Percentiles rank a stretch among this genome's conserved stretches.
These are phyloP conservation scores for Hypoxylon lienhwacheense DNA, from an alignment of 495 filamentous ascomycete species.

Conservation along the genomic window DNA sequence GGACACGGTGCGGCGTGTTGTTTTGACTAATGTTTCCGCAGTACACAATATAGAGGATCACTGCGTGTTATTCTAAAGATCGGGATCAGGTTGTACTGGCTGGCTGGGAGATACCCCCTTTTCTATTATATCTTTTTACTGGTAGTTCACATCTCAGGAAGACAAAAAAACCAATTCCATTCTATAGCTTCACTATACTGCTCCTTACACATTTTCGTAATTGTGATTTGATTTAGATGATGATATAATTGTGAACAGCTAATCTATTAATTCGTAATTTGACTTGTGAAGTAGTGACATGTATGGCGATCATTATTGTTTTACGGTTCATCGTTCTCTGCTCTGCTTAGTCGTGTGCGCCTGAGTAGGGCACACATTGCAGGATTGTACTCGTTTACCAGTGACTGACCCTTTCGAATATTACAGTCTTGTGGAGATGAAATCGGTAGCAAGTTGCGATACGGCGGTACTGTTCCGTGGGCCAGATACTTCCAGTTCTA, in stretches of 20 bases:
- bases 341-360: too few relatives aligned
- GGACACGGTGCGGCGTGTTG: slow-evolving; percentile 25
- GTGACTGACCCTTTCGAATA: too few relatives aligned
- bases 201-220: background rate
- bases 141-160: slow-evolving; percentile 29
- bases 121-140: slow-evolving; percentile 24
- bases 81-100: slow-evolving; percentile 37
- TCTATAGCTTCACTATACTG: background rate
- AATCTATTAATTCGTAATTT: background rate
- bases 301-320: too few relatives aligned
- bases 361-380: too few relatives aligned
- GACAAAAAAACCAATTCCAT: slow-evolving; percentile 23
- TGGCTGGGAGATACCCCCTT: slow-evolving; percentile 43
- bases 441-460: too few relatives aligned
- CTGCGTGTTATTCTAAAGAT: slow-evolving; percentile 18
- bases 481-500: too few relatives aligned
- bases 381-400: too few relatives aligned
- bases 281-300: background rate
- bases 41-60: slow-evolving; percentile 36
- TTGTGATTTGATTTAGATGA: background rate
- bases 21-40: slow-evolving; percentile 20
- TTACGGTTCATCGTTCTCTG: too few relatives aligned
- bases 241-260: background rate
- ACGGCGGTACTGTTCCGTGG: too few relatives aligned
- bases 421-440: too few relatives aligned